Evolutionary conservation across 2,329 filamentous ascomycete species (phyloP), one percentile per base, ranked within the genome.

Genomic region (Colletotrichum tamarilloi): DNA sequence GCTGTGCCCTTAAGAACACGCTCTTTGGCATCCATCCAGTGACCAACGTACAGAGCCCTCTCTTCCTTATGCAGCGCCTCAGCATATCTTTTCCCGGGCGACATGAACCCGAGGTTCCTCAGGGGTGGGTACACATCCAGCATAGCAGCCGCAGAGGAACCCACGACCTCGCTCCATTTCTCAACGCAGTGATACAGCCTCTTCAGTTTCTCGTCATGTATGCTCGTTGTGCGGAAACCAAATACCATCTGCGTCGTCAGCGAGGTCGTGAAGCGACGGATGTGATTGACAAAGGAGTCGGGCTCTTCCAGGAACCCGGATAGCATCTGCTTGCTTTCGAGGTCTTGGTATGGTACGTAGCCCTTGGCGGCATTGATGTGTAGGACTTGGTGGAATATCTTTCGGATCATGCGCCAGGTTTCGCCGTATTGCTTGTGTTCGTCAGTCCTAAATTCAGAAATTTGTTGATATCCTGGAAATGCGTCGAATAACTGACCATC

Each of bases 241-340:
- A 86, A 89, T 1, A 87, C 81, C 82, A 89, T 88, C 2, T 83
- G 84, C 0, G 87, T 88, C 0, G 85, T 87, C 2, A 89, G 77
- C 1, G 87, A 84, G 58, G 85, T 85, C 2, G 85, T 84, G 75
- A 87, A 89, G 1, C 87, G 82, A 8, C 86, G 80, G 22, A 89
- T 82, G 68, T 87, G 83, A 16, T 84, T 75, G 8, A 85, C 71
- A 68, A 87, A 86, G 9, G 80, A 73, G 0, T 85, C 75, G 0
- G 87, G 87, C 2, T 80, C 57, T 2, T 75, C 74, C 6, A 79
- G 62, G 7, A 79, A 74, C 3, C 84, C 82, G 22, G n/a, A 77
- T 9, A 87, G 76, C 83, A 89, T 85, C 24, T 84, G 80, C 69
- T 84, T 86, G 76, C 84, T 87, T 74, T 89, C 87, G 3, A 88